Base-by-base conservation (phyloP, 495 filamentous ascomycete genomes). In the Clohesyomyces aquaticus region DNA sequence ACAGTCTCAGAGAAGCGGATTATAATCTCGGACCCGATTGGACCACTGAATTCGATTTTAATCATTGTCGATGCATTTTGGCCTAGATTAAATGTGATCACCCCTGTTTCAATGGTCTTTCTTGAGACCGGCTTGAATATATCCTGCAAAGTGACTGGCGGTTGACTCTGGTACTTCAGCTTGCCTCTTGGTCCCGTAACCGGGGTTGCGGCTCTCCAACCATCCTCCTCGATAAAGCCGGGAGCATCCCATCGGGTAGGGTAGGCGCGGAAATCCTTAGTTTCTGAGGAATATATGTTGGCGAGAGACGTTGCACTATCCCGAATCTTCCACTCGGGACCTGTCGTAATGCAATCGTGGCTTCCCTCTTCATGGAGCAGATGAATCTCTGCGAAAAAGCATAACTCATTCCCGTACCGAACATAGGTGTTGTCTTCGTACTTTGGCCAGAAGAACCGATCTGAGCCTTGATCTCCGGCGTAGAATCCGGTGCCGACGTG, bases 101-200 rank as follows among this genome's bases (percentile, higher is more conserved):
- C n/a, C 9, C 35, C 35, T 9, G 35, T 9, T n/a, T 9, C 9
- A 9, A 42, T 9, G 9, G 35, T 42, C n/a, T 42, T 42, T 9
- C 10, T 42, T 9, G 35, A 42, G n/a, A 42, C 35, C 9, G 35
- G 35, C 9, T 9, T n/a, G n/a, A 42, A 42, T 9, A n/a, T 42
- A 9, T 42, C 35, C 35, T 42, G 35, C 35, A 9, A 9, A 9
- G 35, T 42, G 35, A 42, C 35, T 42, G 35, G 35, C n/a, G 35
- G 35, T n/a, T 42, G 35, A n/a, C 35, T 42, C n/a, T 42, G 35
- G n/a, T 42, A 42, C 35, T 42, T 42, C 35, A 42, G 35, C n/a
- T 42, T 42, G 9, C 35, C 35, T 9, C 35, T 9, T 9, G 35
- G 35, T 9, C 35, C 35, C n/a, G 35, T 42, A 9, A 42, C 35